Conservation (phyloP, 768 basidiomycete genomes). For the Trametopsis cervina region DNA sequence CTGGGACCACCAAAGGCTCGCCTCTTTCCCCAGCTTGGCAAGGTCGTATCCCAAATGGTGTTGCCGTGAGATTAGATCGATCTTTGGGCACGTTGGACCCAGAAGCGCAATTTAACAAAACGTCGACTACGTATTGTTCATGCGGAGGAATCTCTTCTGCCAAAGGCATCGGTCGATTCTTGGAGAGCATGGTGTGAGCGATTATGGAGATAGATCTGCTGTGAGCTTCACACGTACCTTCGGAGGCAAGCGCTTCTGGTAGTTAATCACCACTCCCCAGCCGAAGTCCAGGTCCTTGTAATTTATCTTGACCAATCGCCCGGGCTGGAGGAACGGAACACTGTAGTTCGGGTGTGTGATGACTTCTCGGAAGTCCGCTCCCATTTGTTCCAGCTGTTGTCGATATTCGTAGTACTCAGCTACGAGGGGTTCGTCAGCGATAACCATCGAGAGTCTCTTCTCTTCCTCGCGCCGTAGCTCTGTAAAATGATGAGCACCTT, state of each 20-base stretch:
- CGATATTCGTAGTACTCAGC: slow-evolving; percentile 89
- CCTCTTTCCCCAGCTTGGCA: slow-evolving; percentile 70
- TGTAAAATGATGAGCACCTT: too few relatives aligned
- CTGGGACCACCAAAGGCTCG: slow-evolving; percentile 79
- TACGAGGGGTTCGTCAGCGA: slow-evolving; percentile 79
- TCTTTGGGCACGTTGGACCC: slow-evolving; percentile 58
- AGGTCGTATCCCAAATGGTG: slow-evolving; percentile 69
- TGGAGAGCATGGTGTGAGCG: not conserved
- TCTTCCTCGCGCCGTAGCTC: slow-evolving; percentile 75
- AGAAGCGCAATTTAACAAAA: slow-evolving; percentile 73
- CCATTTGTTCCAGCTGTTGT: slow-evolving; percentile 89
- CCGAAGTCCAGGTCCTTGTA: slow-evolving; percentile 87
- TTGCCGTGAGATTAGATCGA: slow-evolving; percentile 43
- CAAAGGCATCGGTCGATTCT: slow-evolving; percentile 64
- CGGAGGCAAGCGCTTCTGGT: slow-evolving; percentile 76
- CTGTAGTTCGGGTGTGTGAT: slow-evolving; percentile 93
- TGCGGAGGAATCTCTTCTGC: slow-evolving; percentile 73
- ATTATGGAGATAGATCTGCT: not conserved
- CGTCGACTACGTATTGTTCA: slow-evolving; percentile 89
- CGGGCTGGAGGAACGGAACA: slow-evolving; percentile 89
- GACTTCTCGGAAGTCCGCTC: slow-evolving; percentile 82
- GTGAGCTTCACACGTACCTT: slow-evolving; percentile 43
- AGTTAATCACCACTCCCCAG: slow-evolving; percentile 94
- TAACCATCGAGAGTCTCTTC: slow-evolving; percentile 50
- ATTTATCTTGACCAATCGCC: slow-evolving; percentile 88